A percentile compares a stretch with the other conserved stretches of the same genome.
Evolutionary conservation across 257 asterid genomes (phyloP).

Genomic region (Solanum habrochaites): DNA sequence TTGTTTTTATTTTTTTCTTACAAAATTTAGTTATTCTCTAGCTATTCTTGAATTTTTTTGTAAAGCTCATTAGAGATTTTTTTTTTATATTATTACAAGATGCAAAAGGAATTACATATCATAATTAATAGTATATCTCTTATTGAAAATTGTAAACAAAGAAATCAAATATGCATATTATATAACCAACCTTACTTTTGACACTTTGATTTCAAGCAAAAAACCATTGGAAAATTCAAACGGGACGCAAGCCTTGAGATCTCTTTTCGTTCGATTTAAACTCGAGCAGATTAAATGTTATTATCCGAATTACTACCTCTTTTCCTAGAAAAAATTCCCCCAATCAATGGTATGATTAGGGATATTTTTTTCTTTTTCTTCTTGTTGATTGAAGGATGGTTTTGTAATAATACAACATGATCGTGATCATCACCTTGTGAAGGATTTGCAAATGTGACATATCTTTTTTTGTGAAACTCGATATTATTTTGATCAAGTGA

Average conservation of each 20-base stretch:
- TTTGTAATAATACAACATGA: slow-evolving; percentile 29
- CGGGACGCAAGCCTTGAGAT: not conserved
- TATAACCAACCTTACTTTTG: not conserved
- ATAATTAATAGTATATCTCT: not conserved
- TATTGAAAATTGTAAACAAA: not conserved
- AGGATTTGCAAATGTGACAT: slow-evolving; percentile 49
- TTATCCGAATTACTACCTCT: not conserved
- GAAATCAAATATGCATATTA: not conserved
- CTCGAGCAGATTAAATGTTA: not conserved
- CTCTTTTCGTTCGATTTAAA: not conserved
- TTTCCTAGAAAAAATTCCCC: slow-evolving; percentile 35
- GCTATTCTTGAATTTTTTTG: not conserved
- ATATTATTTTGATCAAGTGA: not conserved
- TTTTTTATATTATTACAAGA: not conserved
- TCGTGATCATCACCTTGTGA: slow-evolving; percentile 10
- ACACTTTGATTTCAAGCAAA: not conserved
- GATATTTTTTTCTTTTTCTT: slow-evolving; percentile 36
- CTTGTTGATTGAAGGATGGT: slow-evolving; percentile 60
- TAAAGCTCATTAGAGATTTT: not conserved
- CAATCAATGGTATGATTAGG: slow-evolving; percentile 23
- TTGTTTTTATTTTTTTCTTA: too few species aligned
- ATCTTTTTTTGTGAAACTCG: slow-evolving; percentile 55
- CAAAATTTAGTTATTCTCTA: too few species aligned
- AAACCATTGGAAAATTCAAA: not conserved
- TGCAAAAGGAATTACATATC: not conserved